phyloP scores from a whole-genome alignment of 768 basidiomycete genomes.

The Trametes punicea region DNA sequence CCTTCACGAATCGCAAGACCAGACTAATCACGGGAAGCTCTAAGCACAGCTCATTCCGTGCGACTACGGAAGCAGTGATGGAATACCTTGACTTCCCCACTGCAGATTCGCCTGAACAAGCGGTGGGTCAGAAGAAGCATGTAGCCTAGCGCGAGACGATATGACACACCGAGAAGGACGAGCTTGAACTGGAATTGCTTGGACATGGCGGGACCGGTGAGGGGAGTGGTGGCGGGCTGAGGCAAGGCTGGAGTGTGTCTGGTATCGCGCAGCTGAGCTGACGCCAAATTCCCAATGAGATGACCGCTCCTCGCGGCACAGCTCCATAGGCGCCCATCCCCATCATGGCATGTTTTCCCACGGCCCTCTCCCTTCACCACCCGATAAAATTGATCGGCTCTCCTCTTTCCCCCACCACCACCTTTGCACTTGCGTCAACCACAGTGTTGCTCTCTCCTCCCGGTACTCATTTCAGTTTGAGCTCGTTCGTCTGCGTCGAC shows the following conservation, averaged over 20 bases:
- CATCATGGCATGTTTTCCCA: slow-evolving; percentile 10
- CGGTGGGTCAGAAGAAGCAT: not conserved
- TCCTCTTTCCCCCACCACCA: slow-evolving; percentile 6
- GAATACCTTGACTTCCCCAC: slow-evolving; percentile 92
- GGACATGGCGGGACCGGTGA: slow-evolving; percentile 58
- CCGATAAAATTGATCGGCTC: slow-evolving; percentile 12
- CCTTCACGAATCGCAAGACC: slow-evolving; percentile 94
- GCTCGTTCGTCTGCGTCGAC: slow-evolving; percentile 4
- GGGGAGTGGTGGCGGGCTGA: slow-evolving; percentile 28
- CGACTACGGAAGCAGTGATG: slow-evolving; percentile 15
- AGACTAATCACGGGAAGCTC: slow-evolving; percentile 46
- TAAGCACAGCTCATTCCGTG: slow-evolving; percentile 25
- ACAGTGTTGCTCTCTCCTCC: slow-evolving; percentile 6
- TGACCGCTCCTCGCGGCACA: slow-evolving; percentile 6
- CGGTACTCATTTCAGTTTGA: slow-evolving; percentile 18
- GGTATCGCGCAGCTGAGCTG: slow-evolving; percentile 18
- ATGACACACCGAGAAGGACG: slow-evolving; percentile 86
- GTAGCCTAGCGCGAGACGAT: too few relatives aligned
- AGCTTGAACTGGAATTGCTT: slow-evolving; percentile 96
- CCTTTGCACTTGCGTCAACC: slow-evolving; percentile 4
- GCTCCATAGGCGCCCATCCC: not conserved
- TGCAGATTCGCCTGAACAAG: slow-evolving; percentile 80
- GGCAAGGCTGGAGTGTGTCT: slow-evolving; percentile 18
- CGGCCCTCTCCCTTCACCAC: not conserved
- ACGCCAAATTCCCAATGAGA: slow-evolving; percentile 11